Evolutionary conservation across 2,329 filamentous ascomycete species (phyloP).

Genomic region (Exophiala viscosa): DNA sequence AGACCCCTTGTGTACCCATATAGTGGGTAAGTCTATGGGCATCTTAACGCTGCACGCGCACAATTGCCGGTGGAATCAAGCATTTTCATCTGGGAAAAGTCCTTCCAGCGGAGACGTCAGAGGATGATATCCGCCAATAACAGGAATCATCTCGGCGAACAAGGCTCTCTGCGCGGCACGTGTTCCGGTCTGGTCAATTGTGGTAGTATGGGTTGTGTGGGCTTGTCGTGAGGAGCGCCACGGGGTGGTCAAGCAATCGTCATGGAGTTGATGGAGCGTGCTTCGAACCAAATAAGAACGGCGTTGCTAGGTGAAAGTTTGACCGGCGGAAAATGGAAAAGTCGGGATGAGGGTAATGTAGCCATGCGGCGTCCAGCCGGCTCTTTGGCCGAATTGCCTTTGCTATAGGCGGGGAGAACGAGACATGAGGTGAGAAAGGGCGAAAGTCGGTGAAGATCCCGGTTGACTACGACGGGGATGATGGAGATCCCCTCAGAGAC

Average conservation of each 20-base stretch:
- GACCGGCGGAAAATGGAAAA: not conserved
- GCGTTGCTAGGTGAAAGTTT: not conserved
- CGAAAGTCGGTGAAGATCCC: too few relatives aligned
- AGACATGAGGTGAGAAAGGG: too few relatives aligned
- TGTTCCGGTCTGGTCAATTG: not conserved
- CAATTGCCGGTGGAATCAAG: too few relatives aligned
- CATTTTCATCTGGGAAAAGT: too few relatives aligned
- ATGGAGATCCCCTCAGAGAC: too few relatives aligned
- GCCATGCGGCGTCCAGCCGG: not conserved
- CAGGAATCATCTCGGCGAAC: not conserved
- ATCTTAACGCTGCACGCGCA: not conserved
- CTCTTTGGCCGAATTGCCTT: not conserved
- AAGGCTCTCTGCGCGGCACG: not conserved
- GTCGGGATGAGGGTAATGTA: not conserved
- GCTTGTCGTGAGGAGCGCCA: too few relatives aligned
- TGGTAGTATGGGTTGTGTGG: not conserved
- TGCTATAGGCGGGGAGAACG: not conserved
- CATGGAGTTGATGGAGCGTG: not conserved
- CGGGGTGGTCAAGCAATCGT: not conserved
- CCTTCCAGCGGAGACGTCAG: not conserved
- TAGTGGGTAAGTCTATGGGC: not conserved
- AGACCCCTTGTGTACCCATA: too few relatives aligned
- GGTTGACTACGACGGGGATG: too few relatives aligned
- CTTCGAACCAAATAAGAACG: not conserved
- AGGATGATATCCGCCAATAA: not conserved